These are phyloP conservation scores for Phytophthora sp. DNA, from an alignment of 352 stramenopile species.

Conservation along the genomic window DNA sequence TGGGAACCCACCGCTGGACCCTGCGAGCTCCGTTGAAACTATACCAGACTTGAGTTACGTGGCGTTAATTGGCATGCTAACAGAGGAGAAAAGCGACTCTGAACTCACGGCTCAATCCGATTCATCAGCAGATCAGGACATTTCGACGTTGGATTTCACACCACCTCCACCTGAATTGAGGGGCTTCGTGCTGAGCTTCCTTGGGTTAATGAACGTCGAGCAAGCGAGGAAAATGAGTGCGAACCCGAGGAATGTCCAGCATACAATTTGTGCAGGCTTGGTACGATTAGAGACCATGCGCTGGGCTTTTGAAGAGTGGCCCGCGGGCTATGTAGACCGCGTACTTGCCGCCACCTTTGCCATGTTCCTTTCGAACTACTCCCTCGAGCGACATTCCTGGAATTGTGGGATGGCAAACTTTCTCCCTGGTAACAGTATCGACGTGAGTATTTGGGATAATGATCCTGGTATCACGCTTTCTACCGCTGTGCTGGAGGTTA, in stretches of 20 bases:
- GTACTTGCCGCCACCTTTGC: conserved; percentile 51
- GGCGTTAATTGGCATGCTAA: conserved; percentile 28
- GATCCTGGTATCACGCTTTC: conserved; percentile 76
- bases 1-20: conserved; percentile 39
- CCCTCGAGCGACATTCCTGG: conserved; percentile 60
- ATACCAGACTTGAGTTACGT: conserved; percentile 34
- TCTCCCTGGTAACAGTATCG: conserved; percentile 42
- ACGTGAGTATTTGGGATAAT: conserved; percentile 83
- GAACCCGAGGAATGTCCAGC: conserved; percentile 47
- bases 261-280: conserved; percentile 57
- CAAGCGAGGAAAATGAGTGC: conserved; percentile 49
- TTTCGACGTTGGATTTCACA: conserved; percentile 31
- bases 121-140: not conserved
- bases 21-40: conserved; percentile 14
- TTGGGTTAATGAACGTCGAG: conserved; percentile 65
- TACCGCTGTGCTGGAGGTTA: conserved; percentile 37
- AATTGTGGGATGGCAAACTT: conserved; percentile 68
- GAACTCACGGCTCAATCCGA: conserved; percentile 16
- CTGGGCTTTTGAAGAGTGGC: conserved; percentile 68
- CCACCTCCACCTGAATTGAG: conserved; percentile 51
- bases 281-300: conserved; percentile 63
- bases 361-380: conserved; percentile 58
- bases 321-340: conserved; percentile 45
- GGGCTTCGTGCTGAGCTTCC: conserved; percentile 67
- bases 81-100: conserved; percentile 33